These are phyloP conservation scores for Fusarium sp. DNA, from an alignment of 2,329 filamentous ascomycete genomes.

Conservation along the genomic window DNA sequence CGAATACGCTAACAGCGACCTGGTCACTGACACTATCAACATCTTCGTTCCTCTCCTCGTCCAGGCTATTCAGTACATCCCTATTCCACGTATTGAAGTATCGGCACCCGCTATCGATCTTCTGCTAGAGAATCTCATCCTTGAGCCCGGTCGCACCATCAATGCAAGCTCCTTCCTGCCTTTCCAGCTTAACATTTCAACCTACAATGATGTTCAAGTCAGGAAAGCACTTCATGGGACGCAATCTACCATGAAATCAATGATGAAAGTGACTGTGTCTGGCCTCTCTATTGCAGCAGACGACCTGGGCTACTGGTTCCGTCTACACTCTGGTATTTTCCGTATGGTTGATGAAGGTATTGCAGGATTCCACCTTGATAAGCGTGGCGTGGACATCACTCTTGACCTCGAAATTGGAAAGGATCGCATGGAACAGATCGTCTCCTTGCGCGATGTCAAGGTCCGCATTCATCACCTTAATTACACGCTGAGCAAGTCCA, in stretches of 20 bases:
- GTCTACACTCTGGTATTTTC: conserved; percentile 78
- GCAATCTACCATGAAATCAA: conserved; percentile 70
- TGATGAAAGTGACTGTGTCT: conserved; percentile 80
- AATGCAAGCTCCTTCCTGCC: conserved; percentile 91
- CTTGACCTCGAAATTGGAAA: conserved; percentile 85
- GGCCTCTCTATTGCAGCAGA: conserved; percentile 86
- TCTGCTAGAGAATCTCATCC: conserved; percentile 86
- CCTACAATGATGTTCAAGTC: conserved; percentile 86
- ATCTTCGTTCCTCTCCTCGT: conserved; percentile 83
- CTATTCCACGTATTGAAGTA: conserved; percentile 89
- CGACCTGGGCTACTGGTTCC: conserved; percentile 90
- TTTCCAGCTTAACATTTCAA: conserved; percentile 81
- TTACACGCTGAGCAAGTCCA: conserved; percentile 79
- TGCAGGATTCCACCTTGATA: conserved; percentile 84
- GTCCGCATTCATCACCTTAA: conserved; percentile 89
- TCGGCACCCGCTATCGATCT: conserved; percentile 85
- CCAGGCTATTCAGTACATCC: conserved; percentile 83
- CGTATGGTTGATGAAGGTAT: conserved; percentile 84
- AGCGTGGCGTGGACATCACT: conserved; percentile 85
- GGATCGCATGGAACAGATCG: conserved; percentile 80
- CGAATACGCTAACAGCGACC: conserved; percentile 71
- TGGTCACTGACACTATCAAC: conserved; percentile 79
- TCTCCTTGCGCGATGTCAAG: conserved; percentile 77
- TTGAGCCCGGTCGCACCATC: conserved; percentile 86
- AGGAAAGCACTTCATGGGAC: conserved; percentile 75